Base-by-base conservation (phyloP, 1,284 basidiomycete genomes). In the Cutaneotrichosporon dermatis region DNA sequence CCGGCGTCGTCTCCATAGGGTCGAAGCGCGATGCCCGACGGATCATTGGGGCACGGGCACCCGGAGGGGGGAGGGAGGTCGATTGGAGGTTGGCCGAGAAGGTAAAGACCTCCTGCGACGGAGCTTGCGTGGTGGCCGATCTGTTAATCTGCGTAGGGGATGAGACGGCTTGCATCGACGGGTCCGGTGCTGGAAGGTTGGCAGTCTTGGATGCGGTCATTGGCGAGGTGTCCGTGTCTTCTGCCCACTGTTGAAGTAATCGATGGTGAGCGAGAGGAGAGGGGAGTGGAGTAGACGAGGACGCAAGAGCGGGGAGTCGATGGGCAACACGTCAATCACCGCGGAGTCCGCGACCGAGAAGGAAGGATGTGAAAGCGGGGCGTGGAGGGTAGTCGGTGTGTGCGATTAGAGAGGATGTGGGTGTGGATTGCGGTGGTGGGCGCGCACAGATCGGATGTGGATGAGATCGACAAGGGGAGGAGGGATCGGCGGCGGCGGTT, bases 21-120 rank as follows among this genome's bases (percentile, higher is more conserved):
- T 76, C 75, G 51, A 73, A 72, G 25, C 74, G 62, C 6, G 68
- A 70, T 48, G 63, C 61, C 25, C 72, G 55, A 15, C 64, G 59
- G 25, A 63, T 57, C 59, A 59, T 64, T 33, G 62, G 62, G 33
- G 59, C 39, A 46, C 62, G 62, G 35, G 62, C 62, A 37, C 62
- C 62, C 16, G 59, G 59, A 9, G 62, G 62, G 13, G 62, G 59
- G n/a, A 42, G 34, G 25, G 42, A 41, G 16, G 6, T 33, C 12
- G 33, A 12, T 15, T 54, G 41, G 34, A 54, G 11, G n/a, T 4
- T 10, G 33, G 46, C 34, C 46, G 46, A 49, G 34, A 49, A 49
- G 34, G 46, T 35, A 12, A 46, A 46, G 45, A 46, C 45, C 25
- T 46, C 45, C 45, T 49, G 33, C 34, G 46, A 49, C 46, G 46